phyloP scores from a whole-genome alignment of 768 basidiomycete genomes.

The Tricholoma flavovirens region DNA sequence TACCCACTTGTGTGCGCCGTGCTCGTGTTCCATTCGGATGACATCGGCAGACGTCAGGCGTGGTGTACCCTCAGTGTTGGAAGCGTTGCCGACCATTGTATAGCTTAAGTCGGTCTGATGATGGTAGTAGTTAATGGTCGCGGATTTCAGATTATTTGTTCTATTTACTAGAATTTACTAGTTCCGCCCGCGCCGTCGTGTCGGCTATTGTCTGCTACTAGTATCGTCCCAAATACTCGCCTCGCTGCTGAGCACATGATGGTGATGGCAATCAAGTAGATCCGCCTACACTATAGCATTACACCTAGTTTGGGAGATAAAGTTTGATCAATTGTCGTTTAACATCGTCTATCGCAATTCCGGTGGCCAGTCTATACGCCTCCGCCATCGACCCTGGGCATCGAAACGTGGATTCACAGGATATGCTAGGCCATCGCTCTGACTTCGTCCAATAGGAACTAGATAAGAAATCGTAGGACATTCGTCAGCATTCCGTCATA shows the following conservation, averaged over 20 bases:
- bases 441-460: slow-evolving; percentile 48
- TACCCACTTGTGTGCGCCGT: slow-evolving; percentile 87
- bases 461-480: slow-evolving; percentile 21
- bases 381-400: slow-evolving; percentile 56
- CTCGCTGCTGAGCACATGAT: background rate
- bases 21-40: slow-evolving; percentile 75
- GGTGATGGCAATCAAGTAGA: background rate
- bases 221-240: background rate
- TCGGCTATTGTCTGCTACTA: background rate
- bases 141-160: slow-evolving; percentile 4
- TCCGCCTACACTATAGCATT: background rate
- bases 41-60: slow-evolving; percentile 59
- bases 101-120: background rate
- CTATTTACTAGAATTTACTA: slow-evolving; percentile 3
- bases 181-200: slow-evolving; percentile 14
- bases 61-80: slow-evolving; percentile 1
- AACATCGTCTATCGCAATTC: slow-evolving; percentile 44
- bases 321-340: background rate
- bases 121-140: slow-evolving; percentile 13
- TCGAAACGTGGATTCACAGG: slow-evolving; percentile 73
- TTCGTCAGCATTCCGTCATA: background rate
- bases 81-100: slow-evolving; percentile 12
- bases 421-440: slow-evolving; percentile 57
- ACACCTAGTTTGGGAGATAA: background rate
- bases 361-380: slow-evolving; percentile 65